phyloP scores from a whole-genome alignment of 1,284 basidiomycete genomes.

The Ustilago esculenta region DNA sequence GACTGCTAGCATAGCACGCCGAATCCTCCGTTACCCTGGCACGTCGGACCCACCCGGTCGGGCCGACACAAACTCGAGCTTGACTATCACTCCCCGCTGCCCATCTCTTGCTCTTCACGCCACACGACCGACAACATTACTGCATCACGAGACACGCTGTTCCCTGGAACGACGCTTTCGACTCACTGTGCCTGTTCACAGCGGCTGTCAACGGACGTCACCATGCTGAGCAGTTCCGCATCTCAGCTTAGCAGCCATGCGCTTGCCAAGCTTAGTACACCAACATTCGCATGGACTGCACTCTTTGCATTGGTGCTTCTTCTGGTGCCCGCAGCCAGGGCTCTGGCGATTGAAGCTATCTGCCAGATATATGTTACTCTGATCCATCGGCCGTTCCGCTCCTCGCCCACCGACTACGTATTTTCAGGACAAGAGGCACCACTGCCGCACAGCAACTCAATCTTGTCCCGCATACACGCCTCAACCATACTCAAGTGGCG shows the following conservation, averaged over 20 bases:
- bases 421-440: constrained; percentile 8
- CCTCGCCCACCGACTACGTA: constrained; percentile 20
- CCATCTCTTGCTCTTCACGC: no score
- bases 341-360: constrained; percentile 1
- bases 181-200: no score
- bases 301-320: constrained; percentile 11
- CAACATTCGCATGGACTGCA: background rate
- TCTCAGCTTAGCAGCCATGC: background rate
- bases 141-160: no score
- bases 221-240: background rate
- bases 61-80: no score
- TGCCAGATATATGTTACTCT: constrained; percentile 24
- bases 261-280: background rate
- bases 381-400: constrained; percentile 23
- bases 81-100: no score
- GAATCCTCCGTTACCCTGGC: no score
- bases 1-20: no score
- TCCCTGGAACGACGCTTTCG: no score
- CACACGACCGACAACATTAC: no score
- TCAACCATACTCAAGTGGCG: constrained; percentile 17
- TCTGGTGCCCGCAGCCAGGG: constrained; percentile 1
- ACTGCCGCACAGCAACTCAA: constrained; percentile 21
- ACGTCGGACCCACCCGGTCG: no score
- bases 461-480: constrained; percentile 19
- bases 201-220: background rate